phyloP scores from a whole-genome alignment of 2,329 filamentous ascomycete genomes.

The Aspergillus sp. region DNA sequence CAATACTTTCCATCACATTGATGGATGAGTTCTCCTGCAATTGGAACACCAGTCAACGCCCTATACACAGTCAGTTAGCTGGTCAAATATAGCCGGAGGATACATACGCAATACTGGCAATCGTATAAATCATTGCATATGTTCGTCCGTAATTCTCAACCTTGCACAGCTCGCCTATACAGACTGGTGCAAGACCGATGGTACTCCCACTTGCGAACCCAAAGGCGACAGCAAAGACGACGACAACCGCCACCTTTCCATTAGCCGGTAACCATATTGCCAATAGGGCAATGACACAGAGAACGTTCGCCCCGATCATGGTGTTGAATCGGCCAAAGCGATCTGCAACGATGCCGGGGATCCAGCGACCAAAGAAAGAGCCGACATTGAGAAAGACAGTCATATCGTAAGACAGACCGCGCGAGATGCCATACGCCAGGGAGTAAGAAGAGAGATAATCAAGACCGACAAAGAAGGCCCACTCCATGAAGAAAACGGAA shows the following conservation, averaged over 20 bases:
- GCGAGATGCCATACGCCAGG: neutral
- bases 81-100: no score
- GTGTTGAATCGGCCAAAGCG: constrained; percentile 71
- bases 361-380: constrained; percentile 56
- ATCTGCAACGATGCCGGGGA: constrained; percentile 70
- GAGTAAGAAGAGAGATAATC: neutral
- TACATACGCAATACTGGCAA: constrained; percentile 1
- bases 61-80: neutral
- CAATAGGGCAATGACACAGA: constrained; percentile 49
- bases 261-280: constrained; percentile 28
- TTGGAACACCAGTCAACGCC: neutral
- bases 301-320: constrained; percentile 50
- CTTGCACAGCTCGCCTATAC: constrained; percentile 68
- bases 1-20: neutral
- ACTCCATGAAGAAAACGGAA: neutral
- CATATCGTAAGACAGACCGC: neutral
- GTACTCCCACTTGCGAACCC: constrained; percentile 70
- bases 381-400: neutral
- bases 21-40: constrained; percentile 6
- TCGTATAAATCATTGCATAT: constrained; percentile 53
- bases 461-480: neutral
- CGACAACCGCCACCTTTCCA: neutral
- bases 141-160: constrained; percentile 72
- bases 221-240: constrained; percentile 66
- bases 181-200: constrained; percentile 71